A percentile compares a stretch with the other conserved stretches of the same genome.
Evolutionary conservation across 768 basidiomycete genomes (phyloP).

Genomic region (Panellus pusillus): DNA sequence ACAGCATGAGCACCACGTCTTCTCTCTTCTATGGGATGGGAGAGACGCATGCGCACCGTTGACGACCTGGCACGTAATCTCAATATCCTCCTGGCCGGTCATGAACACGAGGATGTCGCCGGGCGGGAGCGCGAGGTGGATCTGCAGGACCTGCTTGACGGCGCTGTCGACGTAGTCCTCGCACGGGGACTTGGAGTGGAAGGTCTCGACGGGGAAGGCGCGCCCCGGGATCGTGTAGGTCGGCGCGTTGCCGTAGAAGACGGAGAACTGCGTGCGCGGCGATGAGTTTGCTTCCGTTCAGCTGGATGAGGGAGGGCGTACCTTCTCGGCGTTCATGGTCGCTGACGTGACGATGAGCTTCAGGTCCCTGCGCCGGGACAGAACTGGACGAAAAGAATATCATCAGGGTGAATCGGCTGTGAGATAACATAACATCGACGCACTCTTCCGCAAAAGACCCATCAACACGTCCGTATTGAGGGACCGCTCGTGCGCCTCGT

Average conservation of each 20-base stretch:
- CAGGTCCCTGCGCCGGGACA: conserved; percentile 88
- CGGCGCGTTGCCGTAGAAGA: conserved; percentile 93
- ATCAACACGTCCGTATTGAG: conserved; percentile 97
- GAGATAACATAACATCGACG: conserved; percentile 25
- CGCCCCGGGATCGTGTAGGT: conserved; percentile 89
- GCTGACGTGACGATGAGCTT: conserved; percentile 98
- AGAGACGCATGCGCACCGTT: conserved; percentile 59
- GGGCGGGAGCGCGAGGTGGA: conserved; percentile 88
- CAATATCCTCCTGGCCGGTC: conserved; percentile 99
- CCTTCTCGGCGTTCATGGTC: conserved; percentile 99
- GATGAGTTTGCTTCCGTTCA: not conserved
- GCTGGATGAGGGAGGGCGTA: conserved; percentile 28
- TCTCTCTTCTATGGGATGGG: too few species aligned
- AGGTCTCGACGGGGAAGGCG: conserved; percentile 97
- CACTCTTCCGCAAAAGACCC: conserved; percentile 93
- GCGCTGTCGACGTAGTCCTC: conserved; percentile 99
- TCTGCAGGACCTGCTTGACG: conserved; percentile 97
- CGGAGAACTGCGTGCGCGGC: conserved; percentile 69
- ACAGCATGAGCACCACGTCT: conserved; percentile 1
- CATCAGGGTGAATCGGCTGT: not conserved
- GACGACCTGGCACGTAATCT: conserved; percentile 92
- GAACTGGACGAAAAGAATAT: conserved; percentile 42
- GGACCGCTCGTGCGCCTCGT: conserved; percentile 97
- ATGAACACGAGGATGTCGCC: conserved; percentile 98
- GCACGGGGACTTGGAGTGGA: conserved; percentile 95